Conservation (phyloP, 2,329 filamentous ascomycete genomes). For the Claviceps pazoutovae region DNA sequence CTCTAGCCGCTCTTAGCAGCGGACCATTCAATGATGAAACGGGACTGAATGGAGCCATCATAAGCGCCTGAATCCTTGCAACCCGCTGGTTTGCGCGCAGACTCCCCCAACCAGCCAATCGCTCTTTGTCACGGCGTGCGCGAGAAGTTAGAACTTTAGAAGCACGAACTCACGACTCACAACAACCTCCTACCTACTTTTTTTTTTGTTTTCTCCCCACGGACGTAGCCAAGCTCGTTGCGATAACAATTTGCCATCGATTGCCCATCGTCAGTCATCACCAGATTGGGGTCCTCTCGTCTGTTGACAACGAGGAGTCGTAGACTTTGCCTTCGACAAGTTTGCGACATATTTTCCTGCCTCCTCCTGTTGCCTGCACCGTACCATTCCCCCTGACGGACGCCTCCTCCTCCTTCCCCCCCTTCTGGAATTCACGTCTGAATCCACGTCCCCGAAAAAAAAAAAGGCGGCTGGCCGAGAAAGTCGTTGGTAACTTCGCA, state of each 20-base stretch:
- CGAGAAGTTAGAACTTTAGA: not conserved
- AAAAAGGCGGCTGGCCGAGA: conserved; percentile 23
- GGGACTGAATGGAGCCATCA: not conserved
- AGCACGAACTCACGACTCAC: not conserved
- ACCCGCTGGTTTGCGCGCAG: not conserved
- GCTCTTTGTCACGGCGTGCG: not conserved
- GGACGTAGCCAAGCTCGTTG: too few species aligned
- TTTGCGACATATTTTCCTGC: not conserved
- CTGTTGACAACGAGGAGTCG: too few species aligned
- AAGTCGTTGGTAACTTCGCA: conserved; percentile 15
- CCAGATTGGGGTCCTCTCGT: too few species aligned
- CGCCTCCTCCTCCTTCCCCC: not conserved
- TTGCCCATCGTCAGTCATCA: too few species aligned
- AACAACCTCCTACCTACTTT: not conserved
- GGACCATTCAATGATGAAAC: not conserved
- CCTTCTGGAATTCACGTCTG: conserved; percentile 5
- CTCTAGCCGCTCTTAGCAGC: not conserved
- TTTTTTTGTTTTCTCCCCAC: not conserved
- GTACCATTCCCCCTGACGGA: conserved; percentile 4
- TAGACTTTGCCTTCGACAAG: too few species aligned
- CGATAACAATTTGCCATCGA: too few species aligned
- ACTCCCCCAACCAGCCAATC: not conserved
- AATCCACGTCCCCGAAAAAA: conserved; percentile 13
- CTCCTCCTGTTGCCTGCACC: not conserved
- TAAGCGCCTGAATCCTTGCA: not conserved